A percentile compares a stretch with the other conserved stretches of the same genome.
These are phyloP conservation scores for Tribonema minus DNA, from an alignment of 108 stramenopile genomes.

Conservation along the genomic window DNA sequence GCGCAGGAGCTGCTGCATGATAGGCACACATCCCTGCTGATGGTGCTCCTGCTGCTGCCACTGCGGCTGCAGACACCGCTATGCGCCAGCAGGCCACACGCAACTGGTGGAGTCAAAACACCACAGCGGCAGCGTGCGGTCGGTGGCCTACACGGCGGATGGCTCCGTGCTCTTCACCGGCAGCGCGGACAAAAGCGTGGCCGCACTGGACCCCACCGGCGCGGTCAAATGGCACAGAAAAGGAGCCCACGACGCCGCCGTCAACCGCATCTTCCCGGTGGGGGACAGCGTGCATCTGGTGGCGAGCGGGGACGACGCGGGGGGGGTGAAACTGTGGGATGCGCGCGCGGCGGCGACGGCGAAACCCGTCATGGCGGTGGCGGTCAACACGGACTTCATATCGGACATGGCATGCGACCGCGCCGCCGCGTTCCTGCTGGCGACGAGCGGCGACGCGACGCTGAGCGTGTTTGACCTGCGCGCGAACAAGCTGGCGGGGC, in stretches of 20 bases:
- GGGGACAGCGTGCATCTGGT: conserved; percentile 15
- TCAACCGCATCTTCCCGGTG: conserved; percentile 14
- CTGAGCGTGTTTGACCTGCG: conserved; percentile 21
- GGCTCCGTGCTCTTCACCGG: not conserved
- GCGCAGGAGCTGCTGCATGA: too few relatives aligned
- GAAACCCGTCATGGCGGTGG: conserved; percentile 3
- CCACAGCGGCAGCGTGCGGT: not conserved
- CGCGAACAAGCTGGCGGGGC: conserved; percentile 11
- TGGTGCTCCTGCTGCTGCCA: too few relatives aligned
- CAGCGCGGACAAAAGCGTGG: not conserved
- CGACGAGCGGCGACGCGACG: conserved; percentile 30
- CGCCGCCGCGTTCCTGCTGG: not conserved
- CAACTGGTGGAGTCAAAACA: too few relatives aligned
- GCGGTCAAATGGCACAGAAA: conserved; percentile 9
- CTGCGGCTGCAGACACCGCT: too few relatives aligned
- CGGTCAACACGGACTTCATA: conserved; percentile 27
- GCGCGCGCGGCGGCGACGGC: not conserved
- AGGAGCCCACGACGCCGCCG: conserved; percentile 12
- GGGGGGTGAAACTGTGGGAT: conserved; percentile 39
- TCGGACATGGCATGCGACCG: conserved; percentile 26
- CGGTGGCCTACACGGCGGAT: not conserved
- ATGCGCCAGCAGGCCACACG: too few relatives aligned
- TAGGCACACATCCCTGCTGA: too few relatives aligned
- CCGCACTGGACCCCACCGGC: not conserved
- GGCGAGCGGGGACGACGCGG: conserved; percentile 38